phyloP scores from a whole-genome alignment of 2,329 filamentous ascomycete species.

The Calonectria pauciramosa region DNA sequence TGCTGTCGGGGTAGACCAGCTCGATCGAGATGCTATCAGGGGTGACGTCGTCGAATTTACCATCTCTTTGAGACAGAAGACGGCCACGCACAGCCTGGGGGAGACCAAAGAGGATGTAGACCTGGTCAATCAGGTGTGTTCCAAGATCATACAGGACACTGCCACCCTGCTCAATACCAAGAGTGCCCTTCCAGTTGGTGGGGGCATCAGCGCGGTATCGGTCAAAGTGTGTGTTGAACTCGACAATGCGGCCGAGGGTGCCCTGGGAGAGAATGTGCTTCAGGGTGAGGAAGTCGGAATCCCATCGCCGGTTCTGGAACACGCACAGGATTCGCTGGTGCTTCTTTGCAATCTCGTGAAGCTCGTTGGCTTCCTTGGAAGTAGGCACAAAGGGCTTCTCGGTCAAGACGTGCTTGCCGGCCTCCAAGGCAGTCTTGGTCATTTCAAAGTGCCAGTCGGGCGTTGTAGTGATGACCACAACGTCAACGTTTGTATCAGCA shows the following conservation, averaged over 20 bases:
- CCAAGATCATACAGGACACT: background rate
- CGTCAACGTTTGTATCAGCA: background rate
- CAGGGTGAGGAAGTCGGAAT: constrained; percentile 80
- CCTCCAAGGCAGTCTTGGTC: background rate
- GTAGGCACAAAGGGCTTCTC: constrained; percentile 50
- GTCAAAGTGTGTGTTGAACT: constrained; percentile 85
- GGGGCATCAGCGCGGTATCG: constrained; percentile 73
- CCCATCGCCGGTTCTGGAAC: constrained; percentile 83
- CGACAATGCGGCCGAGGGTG: constrained; percentile 75
- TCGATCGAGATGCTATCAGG: background rate
- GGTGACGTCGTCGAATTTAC: background rate
- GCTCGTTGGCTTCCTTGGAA: constrained; percentile 68
- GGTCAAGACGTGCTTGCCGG: background rate
- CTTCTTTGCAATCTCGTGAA: constrained; percentile 67
- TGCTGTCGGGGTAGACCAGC: background rate
- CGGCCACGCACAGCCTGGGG: background rate
- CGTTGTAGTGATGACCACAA: background rate
- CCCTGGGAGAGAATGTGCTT: constrained; percentile 70
- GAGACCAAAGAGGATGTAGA: background rate
- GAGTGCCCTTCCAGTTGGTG: constrained; percentile 74
- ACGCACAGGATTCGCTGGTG: constrained; percentile 69
- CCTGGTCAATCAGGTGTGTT: background rate
- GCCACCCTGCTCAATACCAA: constrained; percentile 56
- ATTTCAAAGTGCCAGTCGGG: background rate
- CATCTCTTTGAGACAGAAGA: background rate